Evolutionary conservation across 106 monocot species (phyloP).

Genomic region (Apostasia ramifera): DNA sequence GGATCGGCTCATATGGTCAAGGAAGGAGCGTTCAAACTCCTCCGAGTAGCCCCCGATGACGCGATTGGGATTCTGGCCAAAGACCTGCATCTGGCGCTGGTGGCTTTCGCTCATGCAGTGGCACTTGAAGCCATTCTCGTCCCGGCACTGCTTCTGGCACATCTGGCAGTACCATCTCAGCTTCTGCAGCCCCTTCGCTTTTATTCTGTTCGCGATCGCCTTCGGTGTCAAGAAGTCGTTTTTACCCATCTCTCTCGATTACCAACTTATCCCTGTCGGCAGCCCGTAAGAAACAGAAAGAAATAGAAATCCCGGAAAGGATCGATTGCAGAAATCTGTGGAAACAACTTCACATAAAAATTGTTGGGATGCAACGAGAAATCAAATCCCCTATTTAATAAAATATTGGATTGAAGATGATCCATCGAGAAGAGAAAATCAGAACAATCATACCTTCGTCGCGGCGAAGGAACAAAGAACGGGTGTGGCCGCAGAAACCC

Average conservation of each 20-base stretch:
- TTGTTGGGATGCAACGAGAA: no score
- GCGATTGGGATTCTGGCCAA: slow-evolving; percentile 79
- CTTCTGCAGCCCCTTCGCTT: slow-evolving; percentile 96
- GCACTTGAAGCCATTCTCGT: slow-evolving; percentile 99
- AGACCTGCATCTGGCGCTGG: slow-evolving; percentile 99
- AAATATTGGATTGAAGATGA: no score
- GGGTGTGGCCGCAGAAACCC: no score
- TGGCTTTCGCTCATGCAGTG: slow-evolving; percentile 94
- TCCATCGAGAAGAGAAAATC: no score
- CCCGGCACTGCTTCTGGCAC: slow-evolving; percentile 99
- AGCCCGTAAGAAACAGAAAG: no score
- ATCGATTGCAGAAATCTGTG: no score
- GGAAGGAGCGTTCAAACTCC: slow-evolving; percentile 69
- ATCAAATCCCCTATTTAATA: no score
- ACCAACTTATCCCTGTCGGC: background rate
- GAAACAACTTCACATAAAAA: no score
- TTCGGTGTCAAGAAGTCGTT: slow-evolving; percentile 97
- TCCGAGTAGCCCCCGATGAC: slow-evolving; percentile 76
- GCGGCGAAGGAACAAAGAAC: no score
- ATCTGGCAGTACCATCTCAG: slow-evolving; percentile 99
- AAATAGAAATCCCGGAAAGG: no score
- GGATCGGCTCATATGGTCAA: slow-evolving; percentile 71
- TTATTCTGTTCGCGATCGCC: slow-evolving; percentile 96
- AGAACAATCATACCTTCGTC: no score
- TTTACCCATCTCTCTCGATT: slow-evolving; percentile 58